phyloP scores from a whole-genome alignment of 768 basidiomycete species.

The Sporobolomyces phaffii region DNA sequence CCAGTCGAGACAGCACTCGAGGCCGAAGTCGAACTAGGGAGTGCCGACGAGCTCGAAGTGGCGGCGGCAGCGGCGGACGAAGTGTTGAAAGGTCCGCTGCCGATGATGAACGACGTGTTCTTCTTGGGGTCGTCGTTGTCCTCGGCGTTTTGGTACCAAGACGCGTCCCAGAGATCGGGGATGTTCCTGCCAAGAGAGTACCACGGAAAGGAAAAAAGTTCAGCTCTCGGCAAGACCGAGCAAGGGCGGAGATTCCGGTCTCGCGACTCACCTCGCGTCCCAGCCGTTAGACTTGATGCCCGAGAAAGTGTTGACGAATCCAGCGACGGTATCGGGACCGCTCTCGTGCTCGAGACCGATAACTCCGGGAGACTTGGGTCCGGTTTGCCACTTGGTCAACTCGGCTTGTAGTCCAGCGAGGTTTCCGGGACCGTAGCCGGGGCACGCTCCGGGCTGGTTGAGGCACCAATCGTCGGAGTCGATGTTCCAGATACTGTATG shows the following conservation, averaged over 20 bases:
- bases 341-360: slow-evolving; percentile 81
- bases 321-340: slow-evolving; percentile 55
- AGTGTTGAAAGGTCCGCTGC: slow-evolving; percentile 3
- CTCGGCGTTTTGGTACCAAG: slow-evolving; percentile 25
- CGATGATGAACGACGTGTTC: slow-evolving; percentile 8
- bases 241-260: too few species aligned
- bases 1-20: not conserved
- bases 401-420: slow-evolving; percentile 12
- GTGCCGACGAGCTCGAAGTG: not conserved
- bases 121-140: slow-evolving; percentile 9
- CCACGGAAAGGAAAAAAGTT: too few species aligned
- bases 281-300: slow-evolving; percentile 62
- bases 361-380: slow-evolving; percentile 52
- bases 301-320: slow-evolving; percentile 53
- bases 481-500: slow-evolving; percentile 66
- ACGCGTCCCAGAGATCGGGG: slow-evolving; percentile 16
- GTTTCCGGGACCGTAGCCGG: not conserved
- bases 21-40: not conserved
- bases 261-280: slow-evolving; percentile 51
- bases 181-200: slow-evolving; percentile 5
- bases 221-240: too few species aligned
- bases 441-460: not conserved
- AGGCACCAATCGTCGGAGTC: slow-evolving; percentile 49
- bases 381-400: slow-evolving; percentile 1
- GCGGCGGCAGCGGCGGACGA: not conserved